Percentiles rank a stretch among this genome's conserved stretches.
Conservation (phyloP, 768 basidiomycete genomes). For the Hericium rajendrae region DNA sequence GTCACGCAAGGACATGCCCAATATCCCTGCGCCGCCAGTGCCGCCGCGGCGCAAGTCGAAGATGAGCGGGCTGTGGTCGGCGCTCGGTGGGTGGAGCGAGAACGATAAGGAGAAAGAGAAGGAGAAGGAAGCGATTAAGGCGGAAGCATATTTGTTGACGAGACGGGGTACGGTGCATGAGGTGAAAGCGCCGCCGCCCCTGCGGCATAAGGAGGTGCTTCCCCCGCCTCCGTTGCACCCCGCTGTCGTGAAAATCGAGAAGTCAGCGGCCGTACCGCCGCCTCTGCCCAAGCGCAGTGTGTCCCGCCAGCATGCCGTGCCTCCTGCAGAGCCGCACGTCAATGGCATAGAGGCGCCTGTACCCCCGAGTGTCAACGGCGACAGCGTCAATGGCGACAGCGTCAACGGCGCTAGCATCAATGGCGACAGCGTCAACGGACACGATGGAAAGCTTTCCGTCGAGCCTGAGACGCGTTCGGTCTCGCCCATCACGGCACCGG, state of each 20-base stretch:
- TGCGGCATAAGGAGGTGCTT: constrained; percentile 4
- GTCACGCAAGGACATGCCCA: constrained; percentile 8
- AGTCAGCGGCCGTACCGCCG: constrained; percentile 6
- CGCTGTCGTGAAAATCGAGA: background rate
- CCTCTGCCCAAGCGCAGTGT: constrained; percentile 10
- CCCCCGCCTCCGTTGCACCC: constrained; percentile 13
- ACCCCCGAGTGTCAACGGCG: background rate
- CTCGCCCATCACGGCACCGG: background rate
- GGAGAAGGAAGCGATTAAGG: background rate
- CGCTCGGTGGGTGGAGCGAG: constrained; percentile 42
- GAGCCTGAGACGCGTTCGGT: background rate
- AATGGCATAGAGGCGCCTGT: background rate
- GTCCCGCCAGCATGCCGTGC: constrained; percentile 3
- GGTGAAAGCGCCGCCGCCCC: constrained; percentile 2
- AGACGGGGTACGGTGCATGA: background rate
- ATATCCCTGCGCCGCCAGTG: constrained; percentile 39
- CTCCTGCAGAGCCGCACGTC: background rate
- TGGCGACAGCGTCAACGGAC: background rate
- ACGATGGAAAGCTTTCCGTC: background rate
- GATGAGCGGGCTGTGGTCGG: constrained; percentile 46
- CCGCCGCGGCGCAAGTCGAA: constrained; percentile 44
- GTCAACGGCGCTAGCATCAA: background rate
- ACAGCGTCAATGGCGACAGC: background rate
- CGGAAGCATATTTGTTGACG: too few relatives aligned
- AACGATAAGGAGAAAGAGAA: constrained; percentile 34